Evolutionary conservation across 108 stramenopile species (phyloP), one percentile per base, ranked within the genome.

Genomic region (Skeletonema grethae): DNA sequence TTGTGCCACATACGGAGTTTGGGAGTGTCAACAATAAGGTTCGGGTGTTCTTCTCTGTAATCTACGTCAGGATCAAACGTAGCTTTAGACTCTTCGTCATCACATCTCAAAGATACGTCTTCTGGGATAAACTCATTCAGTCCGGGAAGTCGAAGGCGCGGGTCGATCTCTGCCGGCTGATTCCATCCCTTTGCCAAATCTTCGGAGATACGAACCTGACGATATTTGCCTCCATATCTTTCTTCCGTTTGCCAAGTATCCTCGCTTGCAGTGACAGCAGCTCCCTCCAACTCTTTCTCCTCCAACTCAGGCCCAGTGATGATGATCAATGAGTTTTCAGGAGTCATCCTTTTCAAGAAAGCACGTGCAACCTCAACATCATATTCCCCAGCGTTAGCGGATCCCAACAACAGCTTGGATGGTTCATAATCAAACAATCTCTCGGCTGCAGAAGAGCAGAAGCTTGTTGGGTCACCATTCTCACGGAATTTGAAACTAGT

Each of bases 191-290:
- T 67, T 20, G 81, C 36, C 59, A 88, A 65, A 7, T 85, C 88
- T 2, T 79, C 69, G 0, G 83, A 20, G 25, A 97, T 57, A 11
- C 71, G 50, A 9, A 65, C 31, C 31, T 81, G 73, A 24, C 83
- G 86, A 79, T 96, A 98, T 36, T 73, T 77, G 7, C 95, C 97
- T 10, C 95, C 95, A 72, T 99, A 99, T 86, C 95, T 87, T 34
- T 82, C 85, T 70, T 98, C 97, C 15, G 61, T 71, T 20, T 85
- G 36, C 93, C 93, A 94, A 10, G 18, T 2, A 0, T 30, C 63
- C 13, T 61, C 48, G 2, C 32, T 30, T 25, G 80, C 83, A 60
- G 70, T 83, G 41, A 43, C 43, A 13, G 57, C 43, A 16, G 38
- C 61, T 41, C 75, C 74, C 25, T 55, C 82, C 15, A 58, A 58